Conservation (phyloP, 2,329 filamentous ascomycete genomes). For the Aspergillus japonicus region DNA sequence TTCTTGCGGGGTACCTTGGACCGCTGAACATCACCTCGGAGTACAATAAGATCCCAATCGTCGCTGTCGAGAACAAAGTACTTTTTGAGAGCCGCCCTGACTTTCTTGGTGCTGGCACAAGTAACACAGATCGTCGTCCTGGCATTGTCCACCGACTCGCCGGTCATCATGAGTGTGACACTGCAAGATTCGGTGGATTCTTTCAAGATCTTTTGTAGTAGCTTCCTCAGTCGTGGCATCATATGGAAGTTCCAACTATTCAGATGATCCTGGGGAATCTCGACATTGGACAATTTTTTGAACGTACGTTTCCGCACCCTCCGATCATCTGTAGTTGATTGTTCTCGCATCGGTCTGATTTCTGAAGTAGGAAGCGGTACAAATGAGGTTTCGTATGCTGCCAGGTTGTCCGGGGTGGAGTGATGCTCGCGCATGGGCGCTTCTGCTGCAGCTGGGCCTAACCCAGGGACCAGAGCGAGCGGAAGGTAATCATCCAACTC, state of each 20-base stretch:
- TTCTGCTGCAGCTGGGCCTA: slow-evolving; percentile 28
- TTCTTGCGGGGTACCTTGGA: slow-evolving; percentile 52
- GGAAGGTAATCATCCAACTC: slow-evolving; percentile 45
- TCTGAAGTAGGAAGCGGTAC: slow-evolving; percentile 23
- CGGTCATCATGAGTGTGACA: slow-evolving; percentile 61
- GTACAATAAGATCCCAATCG: slow-evolving; percentile 60
- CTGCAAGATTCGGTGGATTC: slow-evolving; percentile 61
- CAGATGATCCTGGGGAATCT: slow-evolving; percentile 56
- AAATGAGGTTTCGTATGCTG: slow-evolving; percentile 20
- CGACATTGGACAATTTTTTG: slow-evolving; percentile 48
- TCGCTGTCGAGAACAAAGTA: slow-evolving; percentile 57
- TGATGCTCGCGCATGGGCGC: slow-evolving; percentile 21
- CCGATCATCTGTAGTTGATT: slow-evolving; percentile 27
- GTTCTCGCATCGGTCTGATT: slow-evolving; percentile 25
- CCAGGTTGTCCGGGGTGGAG: slow-evolving; percentile 12
- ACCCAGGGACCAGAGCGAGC: slow-evolving; percentile 38
- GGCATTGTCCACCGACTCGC: slow-evolving; percentile 56
- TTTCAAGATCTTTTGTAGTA: slow-evolving; percentile 58
- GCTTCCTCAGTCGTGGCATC: slow-evolving; percentile 57
- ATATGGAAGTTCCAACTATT: slow-evolving; percentile 60
- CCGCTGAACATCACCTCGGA: slow-evolving; percentile 57
- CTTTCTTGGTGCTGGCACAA: slow-evolving; percentile 58
- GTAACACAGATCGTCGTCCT: slow-evolving; percentile 63
- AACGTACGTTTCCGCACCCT: slow-evolving; percentile 41
- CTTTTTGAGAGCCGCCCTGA: slow-evolving; percentile 57